phyloP scores from a whole-genome alignment of 495 filamentous ascomycete genomes.

The Penicillium antarcticum region DNA sequence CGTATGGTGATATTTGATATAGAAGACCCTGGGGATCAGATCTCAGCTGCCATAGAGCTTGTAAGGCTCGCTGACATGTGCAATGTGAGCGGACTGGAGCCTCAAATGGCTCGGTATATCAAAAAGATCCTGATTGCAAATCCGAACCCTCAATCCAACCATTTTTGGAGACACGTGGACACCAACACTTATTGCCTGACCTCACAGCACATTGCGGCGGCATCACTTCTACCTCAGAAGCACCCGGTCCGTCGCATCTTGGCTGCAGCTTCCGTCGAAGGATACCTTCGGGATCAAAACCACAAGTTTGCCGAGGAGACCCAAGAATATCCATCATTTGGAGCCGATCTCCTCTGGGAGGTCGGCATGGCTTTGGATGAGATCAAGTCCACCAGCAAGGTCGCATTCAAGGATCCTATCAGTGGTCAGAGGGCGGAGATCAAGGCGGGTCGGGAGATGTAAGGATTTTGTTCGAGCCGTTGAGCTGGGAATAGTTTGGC shows the following conservation, averaged over 20 bases:
- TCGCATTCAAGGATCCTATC: no score
- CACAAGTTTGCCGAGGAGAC: slow-evolving; percentile 17
- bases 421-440: no score
- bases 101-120: slow-evolving; percentile 16
- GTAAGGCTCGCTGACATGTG: slow-evolving; percentile 27
- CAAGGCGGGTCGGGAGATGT: no score
- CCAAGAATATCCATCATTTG: background rate
- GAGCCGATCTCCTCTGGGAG: no score
- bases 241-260: slow-evolving; percentile 21
- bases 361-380: no score
- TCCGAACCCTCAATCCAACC: background rate
- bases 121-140: slow-evolving; percentile 11
- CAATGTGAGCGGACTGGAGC: slow-evolving; percentile 17
- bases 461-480: no score
- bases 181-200: slow-evolving; percentile 17
- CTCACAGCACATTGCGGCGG: slow-evolving; percentile 19
- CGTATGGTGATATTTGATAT: slow-evolving; percentile 16
- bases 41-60: slow-evolving; percentile 24
- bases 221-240: slow-evolving; percentile 11
- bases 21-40: slow-evolving; percentile 7
- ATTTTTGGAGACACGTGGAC: background rate
- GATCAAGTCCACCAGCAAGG: no score
- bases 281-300: slow-evolving; percentile 11
- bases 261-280: slow-evolving; percentile 18
- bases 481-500: no score